A percentile compares a stretch with the other conserved stretches of the same genome.
These are phyloP conservation scores for Apium graveolens DNA, from an alignment of 129 eudicot genomes.

Conservation along the genomic window DNA sequence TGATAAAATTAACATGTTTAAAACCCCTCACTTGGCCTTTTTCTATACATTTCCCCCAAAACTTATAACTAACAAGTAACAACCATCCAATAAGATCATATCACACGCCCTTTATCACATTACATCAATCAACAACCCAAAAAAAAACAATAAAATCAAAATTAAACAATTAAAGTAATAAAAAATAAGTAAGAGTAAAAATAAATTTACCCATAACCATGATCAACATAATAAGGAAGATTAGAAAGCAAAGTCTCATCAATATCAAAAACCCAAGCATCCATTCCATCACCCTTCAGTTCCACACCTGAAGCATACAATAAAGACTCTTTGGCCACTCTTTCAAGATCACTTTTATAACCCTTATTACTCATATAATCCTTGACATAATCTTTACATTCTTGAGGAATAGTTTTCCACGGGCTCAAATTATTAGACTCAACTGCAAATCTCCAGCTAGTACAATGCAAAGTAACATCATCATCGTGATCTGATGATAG, in stretches of 20 bases:
- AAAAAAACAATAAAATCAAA: background rate
- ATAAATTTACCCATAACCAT: slow-evolving; percentile 67
- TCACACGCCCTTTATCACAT: background rate
- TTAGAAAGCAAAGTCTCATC: slow-evolving; percentile 96
- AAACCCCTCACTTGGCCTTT: background rate
- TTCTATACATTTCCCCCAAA: background rate
- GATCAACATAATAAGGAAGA: slow-evolving; percentile 82
- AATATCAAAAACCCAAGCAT: slow-evolving; percentile 86
- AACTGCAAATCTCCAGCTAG: slow-evolving; percentile 84
- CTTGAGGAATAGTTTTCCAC: slow-evolving; percentile 76
- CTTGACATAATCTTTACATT: slow-evolving; percentile 64
- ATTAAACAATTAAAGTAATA: background rate
- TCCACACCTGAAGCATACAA: slow-evolving; percentile 41
- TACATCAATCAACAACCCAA: background rate
- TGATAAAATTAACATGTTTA: background rate
- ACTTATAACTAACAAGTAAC: background rate
- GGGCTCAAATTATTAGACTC: slow-evolving; percentile 80
- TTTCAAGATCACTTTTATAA: slow-evolving; percentile 56
- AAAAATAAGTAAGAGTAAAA: background rate
- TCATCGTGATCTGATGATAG: background rate
- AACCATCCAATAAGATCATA: background rate
- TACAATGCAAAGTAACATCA: slow-evolving; percentile 45
- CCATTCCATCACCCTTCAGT: slow-evolving; percentile 55
- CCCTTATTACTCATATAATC: slow-evolving; percentile 47
- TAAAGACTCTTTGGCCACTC: slow-evolving; percentile 61